A percentile compares a stretch with the other conserved stretches of the same genome.
Conservation (phyloP, 2,329 filamentous ascomycete species). For the Exserohilum turcica region DNA sequence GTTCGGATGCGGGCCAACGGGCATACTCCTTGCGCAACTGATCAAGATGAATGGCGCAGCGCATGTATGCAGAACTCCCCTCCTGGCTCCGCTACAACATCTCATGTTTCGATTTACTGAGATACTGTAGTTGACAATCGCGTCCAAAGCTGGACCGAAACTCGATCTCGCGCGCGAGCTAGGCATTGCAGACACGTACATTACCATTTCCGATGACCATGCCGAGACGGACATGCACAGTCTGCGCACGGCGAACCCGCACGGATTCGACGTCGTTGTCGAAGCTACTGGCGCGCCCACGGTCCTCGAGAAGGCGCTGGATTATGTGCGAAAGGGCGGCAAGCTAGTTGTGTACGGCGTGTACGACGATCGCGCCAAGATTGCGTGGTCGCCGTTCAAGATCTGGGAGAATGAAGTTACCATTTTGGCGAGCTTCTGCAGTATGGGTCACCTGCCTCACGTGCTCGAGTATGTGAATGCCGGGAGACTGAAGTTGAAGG, state of each 20-base stretch:
- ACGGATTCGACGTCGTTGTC: constrained; percentile 75
- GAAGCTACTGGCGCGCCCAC: constrained; percentile 72
- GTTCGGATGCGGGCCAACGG: constrained; percentile 70
- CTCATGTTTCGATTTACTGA: not conserved
- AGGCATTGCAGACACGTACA: constrained; percentile 55
- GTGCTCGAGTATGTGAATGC: constrained; percentile 55
- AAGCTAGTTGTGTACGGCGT: constrained; percentile 76
- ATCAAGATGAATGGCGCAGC: constrained; percentile 69
- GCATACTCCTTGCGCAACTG: constrained; percentile 67
- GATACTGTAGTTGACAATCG: constrained; percentile 60
- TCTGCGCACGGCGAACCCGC: constrained; percentile 68
- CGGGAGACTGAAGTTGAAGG: constrained; percentile 66
- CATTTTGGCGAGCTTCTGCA: constrained; percentile 71
- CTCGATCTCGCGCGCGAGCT: constrained; percentile 67
- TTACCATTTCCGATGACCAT: constrained; percentile 48
- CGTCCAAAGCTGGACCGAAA: constrained; percentile 71
- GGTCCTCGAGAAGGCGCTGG: constrained; percentile 72
- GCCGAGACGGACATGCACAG: constrained; percentile 58
- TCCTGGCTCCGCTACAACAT: too few relatives aligned
- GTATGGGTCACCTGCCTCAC: constrained; percentile 57
- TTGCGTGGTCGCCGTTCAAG: constrained; percentile 72
- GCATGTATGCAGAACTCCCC: constrained; percentile 48
- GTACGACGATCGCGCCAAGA: constrained; percentile 65
- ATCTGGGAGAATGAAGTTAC: constrained; percentile 73
- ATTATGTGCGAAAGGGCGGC: constrained; percentile 73